Conservation (phyloP, 805 yeast genomes). For the Schwanniomyces occidentalis region DNA sequence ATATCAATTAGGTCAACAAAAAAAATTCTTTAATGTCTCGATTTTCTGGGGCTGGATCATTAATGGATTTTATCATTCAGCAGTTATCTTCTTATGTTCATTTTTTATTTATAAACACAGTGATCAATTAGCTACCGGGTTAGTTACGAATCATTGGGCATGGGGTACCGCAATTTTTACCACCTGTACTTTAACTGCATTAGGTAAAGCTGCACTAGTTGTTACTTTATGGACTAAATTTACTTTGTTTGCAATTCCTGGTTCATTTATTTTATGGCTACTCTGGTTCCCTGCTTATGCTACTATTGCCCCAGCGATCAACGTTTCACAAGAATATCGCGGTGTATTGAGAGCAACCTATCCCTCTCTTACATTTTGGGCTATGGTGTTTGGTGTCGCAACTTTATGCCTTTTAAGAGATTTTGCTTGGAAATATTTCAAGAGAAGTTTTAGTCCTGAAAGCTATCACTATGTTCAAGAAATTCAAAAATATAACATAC, state of each 20-base stretch:
- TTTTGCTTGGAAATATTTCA: conserved; percentile 90
- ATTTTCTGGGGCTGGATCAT: conserved; percentile 98
- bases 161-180: conserved; percentile 94
- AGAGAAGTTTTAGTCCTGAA: conserved; percentile 89
- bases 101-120: conserved; percentile 69
- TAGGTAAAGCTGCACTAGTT: conserved; percentile 93
- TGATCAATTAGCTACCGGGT: conserved; percentile 64
- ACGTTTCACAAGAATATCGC: conserved; percentile 78
- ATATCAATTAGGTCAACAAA: conserved; percentile 85
- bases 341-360: conserved; percentile 80
- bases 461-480: conserved; percentile 94
- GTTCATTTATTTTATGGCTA: conserved; percentile 84
- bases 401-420: conserved; percentile 80
- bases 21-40: conserved; percentile 83
- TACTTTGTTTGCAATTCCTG: conserved; percentile 90
- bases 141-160: conserved; percentile 83
- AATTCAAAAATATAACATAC: conserved; percentile 91
- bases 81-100: conserved; percentile 74
- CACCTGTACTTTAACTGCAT: conserved; percentile 80
- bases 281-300: conserved; percentile 86
- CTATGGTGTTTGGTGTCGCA: conserved; percentile 73
- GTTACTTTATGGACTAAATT: conserved; percentile 95
- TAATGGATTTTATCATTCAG: conserved; percentile 94
- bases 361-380: conserved; percentile 82
- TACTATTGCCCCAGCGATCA: conserved; percentile 75